Conservation (phyloP, 805 yeast genomes). For the Blastobotrys attinorum region DNA sequence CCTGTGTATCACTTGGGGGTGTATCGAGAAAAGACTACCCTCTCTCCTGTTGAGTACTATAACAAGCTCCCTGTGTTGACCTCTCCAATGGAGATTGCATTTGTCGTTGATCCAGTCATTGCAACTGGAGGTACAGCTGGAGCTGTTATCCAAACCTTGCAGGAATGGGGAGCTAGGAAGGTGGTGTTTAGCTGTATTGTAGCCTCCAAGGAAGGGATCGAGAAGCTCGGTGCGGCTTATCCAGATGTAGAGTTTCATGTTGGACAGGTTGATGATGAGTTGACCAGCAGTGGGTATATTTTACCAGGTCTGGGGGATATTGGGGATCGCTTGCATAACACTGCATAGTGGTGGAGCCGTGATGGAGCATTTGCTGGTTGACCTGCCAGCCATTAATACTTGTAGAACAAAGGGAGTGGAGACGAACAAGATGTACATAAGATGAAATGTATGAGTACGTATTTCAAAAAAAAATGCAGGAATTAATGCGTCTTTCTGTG, state of each 20-base stretch:
- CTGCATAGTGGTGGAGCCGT: too few relatives aligned
- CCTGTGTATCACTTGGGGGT: constrained; percentile 29
- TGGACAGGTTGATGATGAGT: constrained; percentile 21
- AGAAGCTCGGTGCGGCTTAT: constrained; percentile 12
- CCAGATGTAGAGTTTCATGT: constrained; percentile 23
- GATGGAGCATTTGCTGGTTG: too few relatives aligned
- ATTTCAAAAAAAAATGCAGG: too few relatives aligned
- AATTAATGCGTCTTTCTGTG: too few relatives aligned
- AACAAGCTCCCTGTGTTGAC: constrained; percentile 25
- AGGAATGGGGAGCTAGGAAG: constrained; percentile 28
- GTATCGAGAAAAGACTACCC: constrained; percentile 25
- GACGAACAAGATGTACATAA: too few relatives aligned
- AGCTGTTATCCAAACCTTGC: constrained; percentile 26
- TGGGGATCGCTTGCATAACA: constrained; percentile 25
- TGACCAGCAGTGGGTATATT: constrained; percentile 24
- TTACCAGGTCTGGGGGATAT: constrained; percentile 30
- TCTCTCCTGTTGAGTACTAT: constrained; percentile 28
- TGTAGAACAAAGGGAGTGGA: too few relatives aligned
- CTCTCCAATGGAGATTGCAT: constrained; percentile 18
- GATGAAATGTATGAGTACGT: too few relatives aligned
- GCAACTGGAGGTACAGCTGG: constrained; percentile 32
- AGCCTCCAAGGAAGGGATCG: constrained; percentile 22
- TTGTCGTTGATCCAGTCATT: constrained; percentile 28
- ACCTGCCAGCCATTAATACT: too few relatives aligned
- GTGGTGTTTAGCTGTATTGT: constrained; percentile 23